These are phyloP conservation scores for Penicillium atrosanguineum DNA, from an alignment of 495 filamentous ascomycete genomes.

Conservation along the genomic window DNA sequence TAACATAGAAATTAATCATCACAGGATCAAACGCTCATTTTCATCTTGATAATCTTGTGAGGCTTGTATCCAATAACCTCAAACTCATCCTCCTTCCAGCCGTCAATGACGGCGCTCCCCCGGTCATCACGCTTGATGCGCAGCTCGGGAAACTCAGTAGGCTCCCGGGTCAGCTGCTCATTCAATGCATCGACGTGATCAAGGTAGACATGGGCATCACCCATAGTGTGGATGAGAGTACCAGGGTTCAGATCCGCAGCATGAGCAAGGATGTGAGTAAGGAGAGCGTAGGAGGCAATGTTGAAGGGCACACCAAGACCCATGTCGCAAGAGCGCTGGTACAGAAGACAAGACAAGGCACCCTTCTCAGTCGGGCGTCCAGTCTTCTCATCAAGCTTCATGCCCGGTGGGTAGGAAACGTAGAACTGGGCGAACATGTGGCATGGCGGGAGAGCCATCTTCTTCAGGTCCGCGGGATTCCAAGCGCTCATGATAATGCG, in stretches of 20 bases:
- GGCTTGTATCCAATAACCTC: conserved; percentile 85
- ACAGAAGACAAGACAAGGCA: conserved; percentile 77
- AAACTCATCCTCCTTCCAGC: conserved; percentile 87
- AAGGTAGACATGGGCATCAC: conserved; percentile 90
- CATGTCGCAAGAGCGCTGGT: conserved; percentile 96
- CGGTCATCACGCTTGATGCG: conserved; percentile 63
- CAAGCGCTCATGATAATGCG: conserved; percentile 87
- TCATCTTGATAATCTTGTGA: conserved; percentile 89
- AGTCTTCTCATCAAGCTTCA: conserved; percentile 30
- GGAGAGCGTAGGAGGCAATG: conserved; percentile 87
- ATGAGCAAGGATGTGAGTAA: conserved; percentile 92
- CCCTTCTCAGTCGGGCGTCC: conserved; percentile 50
- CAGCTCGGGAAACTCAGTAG: conserved; percentile 77
- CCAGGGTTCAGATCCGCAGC: conserved; percentile 80
- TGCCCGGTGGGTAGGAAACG: conserved; percentile 67
- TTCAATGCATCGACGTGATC: conserved; percentile 89
- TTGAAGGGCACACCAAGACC: conserved; percentile 97
- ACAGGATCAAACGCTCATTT: conserved; percentile 79
- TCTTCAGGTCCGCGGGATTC: conserved; percentile 81
- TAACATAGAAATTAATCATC: conserved; percentile 1
- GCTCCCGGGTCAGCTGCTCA: conserved; percentile 75
- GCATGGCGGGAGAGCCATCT: conserved; percentile 95
- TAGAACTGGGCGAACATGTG: conserved; percentile 99
- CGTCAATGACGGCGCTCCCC: conserved; percentile 63
- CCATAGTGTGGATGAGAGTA: conserved; percentile 87